Percentiles rank a stretch among this genome's conserved stretches.
phyloP scores from a whole-genome alignment of 768 basidiomycete species.

The Mycena filopes region DNA sequence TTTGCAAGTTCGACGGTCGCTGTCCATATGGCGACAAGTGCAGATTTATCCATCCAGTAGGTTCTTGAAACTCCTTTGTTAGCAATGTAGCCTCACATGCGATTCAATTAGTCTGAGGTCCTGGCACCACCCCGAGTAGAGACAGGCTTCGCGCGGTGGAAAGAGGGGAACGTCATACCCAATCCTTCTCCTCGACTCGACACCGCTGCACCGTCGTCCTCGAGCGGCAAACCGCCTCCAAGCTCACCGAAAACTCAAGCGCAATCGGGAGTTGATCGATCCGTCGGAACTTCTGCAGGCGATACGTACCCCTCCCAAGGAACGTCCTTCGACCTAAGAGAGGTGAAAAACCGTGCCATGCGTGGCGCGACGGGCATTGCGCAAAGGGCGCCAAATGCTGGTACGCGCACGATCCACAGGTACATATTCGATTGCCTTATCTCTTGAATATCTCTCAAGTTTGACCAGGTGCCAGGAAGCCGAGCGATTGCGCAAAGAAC shows the following conservation, averaged over 20 bases:
- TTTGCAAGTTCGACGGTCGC: constrained; percentile 23
- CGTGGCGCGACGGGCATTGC: constrained; percentile 53
- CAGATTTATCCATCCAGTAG: constrained; percentile 24
- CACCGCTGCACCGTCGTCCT: not conserved
- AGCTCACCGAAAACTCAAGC: not conserved
- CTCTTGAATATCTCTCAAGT: no score
- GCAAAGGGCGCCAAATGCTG: constrained; percentile 47
- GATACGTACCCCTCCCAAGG: not conserved
- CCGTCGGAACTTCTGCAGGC: not conserved
- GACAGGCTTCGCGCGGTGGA: not conserved
- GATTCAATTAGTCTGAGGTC: not conserved
- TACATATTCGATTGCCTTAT: constrained; percentile 25
- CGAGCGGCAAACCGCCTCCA: not conserved
- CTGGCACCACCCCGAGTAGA: not conserved
- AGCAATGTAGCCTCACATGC: not conserved
- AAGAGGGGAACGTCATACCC: not conserved
- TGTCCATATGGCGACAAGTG: constrained; percentile 28
- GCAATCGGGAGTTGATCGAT: not conserved
- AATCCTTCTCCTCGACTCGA: not conserved
- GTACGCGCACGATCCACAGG: constrained; percentile 46
- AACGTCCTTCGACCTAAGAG: constrained; percentile 13
- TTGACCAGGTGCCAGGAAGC: no score
- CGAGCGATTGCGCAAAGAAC: constrained; percentile 31
- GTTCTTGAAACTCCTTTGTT: not conserved
- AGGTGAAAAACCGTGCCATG: constrained; percentile 29